Evolutionary conservation across 2,329 filamentous ascomycete genomes (phyloP).

Genomic region (Colletotrichum cereale): DNA sequence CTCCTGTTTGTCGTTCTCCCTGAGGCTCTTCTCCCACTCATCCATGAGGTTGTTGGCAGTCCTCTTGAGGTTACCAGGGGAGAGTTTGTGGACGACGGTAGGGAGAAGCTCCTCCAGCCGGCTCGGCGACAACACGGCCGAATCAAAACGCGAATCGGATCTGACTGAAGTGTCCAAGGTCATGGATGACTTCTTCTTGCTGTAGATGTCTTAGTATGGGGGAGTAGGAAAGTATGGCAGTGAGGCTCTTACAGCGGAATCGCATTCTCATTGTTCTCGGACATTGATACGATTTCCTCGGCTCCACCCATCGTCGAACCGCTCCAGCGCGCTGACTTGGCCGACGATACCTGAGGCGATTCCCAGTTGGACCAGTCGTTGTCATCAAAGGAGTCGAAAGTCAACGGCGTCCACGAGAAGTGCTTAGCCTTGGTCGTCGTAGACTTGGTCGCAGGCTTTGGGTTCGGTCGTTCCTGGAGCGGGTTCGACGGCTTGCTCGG

Average conservation of each 20-base stretch:
- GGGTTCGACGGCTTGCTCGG: constrained; percentile 49
- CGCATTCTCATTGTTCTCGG: constrained; percentile 61
- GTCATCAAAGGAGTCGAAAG: constrained; percentile 69
- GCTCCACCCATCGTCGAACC: constrained; percentile 65
- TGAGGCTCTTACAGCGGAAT: constrained; percentile 61
- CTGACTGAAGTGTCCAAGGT: constrained; percentile 46
- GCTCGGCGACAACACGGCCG: constrained; percentile 49
- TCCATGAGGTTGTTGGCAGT: constrained; percentile 89
- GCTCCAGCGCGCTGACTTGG: constrained; percentile 72
- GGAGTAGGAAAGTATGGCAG: constrained; percentile 1
- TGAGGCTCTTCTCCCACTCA: constrained; percentile 87
- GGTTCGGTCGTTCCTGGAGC: constrained; percentile 44
- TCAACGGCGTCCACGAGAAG: constrained; percentile 71
- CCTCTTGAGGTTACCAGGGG: constrained; percentile 81
- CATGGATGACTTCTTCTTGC: constrained; percentile 50
- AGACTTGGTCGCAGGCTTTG: constrained; percentile 53
- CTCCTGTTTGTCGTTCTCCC: constrained; percentile 36
- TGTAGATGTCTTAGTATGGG: constrained; percentile 42
- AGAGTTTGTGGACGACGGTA: constrained; percentile 77
- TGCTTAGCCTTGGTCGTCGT: constrained; percentile 59
- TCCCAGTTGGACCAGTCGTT: constrained; percentile 77
- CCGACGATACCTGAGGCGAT: constrained; percentile 60
- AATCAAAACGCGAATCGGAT: constrained; percentile 18
- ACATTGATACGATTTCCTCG: constrained; percentile 60
- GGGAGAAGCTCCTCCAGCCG: constrained; percentile 72